Base-by-base conservation (phyloP, 2,329 filamentous ascomycete genomes). In the Botrytis hyacinthi region DNA sequence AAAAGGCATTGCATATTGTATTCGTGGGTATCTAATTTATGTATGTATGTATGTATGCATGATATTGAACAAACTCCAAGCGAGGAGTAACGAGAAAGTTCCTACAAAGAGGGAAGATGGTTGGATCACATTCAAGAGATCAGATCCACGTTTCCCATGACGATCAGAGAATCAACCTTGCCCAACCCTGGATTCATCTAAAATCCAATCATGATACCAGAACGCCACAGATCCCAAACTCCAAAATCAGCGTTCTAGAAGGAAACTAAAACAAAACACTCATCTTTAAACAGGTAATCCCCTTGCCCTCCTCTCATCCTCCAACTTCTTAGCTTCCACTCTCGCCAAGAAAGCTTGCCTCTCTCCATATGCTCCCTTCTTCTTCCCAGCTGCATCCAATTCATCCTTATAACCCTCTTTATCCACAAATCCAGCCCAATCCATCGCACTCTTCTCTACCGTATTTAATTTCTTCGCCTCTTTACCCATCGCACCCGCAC, bases 391-490 rank as follows among this genome's bases (percentile, higher is more conserved):
- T 65, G 90, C 84, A 81, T 87, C 87, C 73, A 92, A 83, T 81
- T 92, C 90, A 81, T 92, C 89, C 80, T 90, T 87, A 82, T 92
- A 90, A 14, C 90, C 90, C 81, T 91, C 90, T 80, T 90, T 88
- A 82, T 92, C 90, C 73, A 92, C 90, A 78, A 88, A 92, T 20
- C 90, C 89, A 4, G 90, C 90, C 90, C 90, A 92, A 81, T 92
- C 90, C 87, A 92, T 90, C 70, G 89, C 86, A 78, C 89, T 91
- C 86, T 92, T 92, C 82, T 92, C 90, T 26, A 92, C 89, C 26
- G 90, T 91, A 80, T 90, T 92, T 76, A 92, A 84, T 80, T 92
- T 92, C 84, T 87, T 89, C 86, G 70, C 74, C 74, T 86, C 85
- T 26, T 85, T 84, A 62, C 85, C 86, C 71, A 83, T 84, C 71